Evolutionary conservation across 2,329 filamentous ascomycete species (phyloP).

Genomic region (Aspergillus neoniger): DNA sequence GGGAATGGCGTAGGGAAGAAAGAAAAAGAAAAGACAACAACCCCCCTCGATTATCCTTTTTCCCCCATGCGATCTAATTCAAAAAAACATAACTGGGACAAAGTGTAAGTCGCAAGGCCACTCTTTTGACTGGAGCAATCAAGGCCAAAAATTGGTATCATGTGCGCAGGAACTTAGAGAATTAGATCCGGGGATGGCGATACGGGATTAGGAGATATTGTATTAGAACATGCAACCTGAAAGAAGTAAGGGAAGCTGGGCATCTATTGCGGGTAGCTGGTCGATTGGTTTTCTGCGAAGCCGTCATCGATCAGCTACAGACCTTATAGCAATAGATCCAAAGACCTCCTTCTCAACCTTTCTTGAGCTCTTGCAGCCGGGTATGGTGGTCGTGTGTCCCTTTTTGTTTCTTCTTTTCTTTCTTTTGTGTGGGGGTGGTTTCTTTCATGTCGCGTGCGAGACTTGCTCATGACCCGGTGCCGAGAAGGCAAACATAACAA

Average conservation of each 20-base stretch:
- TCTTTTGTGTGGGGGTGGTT: slow-evolving; percentile 10
- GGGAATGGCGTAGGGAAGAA: slow-evolving; percentile 16
- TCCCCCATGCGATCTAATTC: slow-evolving; percentile 29
- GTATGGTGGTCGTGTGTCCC: slow-evolving; percentile 13
- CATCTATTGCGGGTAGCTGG: slow-evolving; percentile 41
- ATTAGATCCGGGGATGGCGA: slow-evolving; percentile 36
- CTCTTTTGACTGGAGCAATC: slow-evolving; percentile 34
- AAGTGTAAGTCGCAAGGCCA: slow-evolving; percentile 31
- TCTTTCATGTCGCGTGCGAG: slow-evolving; percentile 14
- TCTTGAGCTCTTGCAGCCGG: slow-evolving; percentile 10
- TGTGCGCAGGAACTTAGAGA: slow-evolving; percentile 33
- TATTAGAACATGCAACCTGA: slow-evolving; percentile 34
- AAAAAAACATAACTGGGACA: slow-evolving; percentile 25
- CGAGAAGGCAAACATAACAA: slow-evolving; percentile 25
- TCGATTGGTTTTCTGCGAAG: slow-evolving; percentile 39
- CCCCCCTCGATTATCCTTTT: slow-evolving; percentile 20
- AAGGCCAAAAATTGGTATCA: slow-evolving; percentile 41
- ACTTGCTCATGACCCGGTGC: slow-evolving; percentile 23
- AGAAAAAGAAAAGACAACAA: slow-evolving; percentile 8
- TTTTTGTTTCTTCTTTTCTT: slow-evolving; percentile 13
- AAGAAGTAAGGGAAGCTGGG: slow-evolving; percentile 24
- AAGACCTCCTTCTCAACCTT: slow-evolving; percentile 21
- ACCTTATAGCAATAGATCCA: slow-evolving; percentile 24
- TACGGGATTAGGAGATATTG: slow-evolving; percentile 38
- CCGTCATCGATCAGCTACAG: slow-evolving; percentile 36